Evolutionary conservation across 208 protist species (phyloP), one percentile per base, ranked within the genome.

Genomic region (Trypanosoma brucei): DNA sequence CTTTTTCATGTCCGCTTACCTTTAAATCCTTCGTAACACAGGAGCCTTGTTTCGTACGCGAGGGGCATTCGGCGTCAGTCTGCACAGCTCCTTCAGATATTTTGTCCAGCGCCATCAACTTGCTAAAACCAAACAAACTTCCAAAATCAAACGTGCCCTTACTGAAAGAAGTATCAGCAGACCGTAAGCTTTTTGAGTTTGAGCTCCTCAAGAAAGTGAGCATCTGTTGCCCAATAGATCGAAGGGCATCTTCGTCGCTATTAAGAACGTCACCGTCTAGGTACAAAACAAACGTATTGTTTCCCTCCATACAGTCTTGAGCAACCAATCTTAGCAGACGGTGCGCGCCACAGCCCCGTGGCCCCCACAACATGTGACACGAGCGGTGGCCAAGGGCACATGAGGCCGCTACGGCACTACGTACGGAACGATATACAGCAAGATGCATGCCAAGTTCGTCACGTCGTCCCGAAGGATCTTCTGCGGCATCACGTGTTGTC

Each of bases 141-240:
- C 87, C 87, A 81, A 93, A 93, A 14, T 84, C 80, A 75, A 93
- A 91, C 0, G 57, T 75, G 42, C 87, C 87, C 31, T 57, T 82
- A 11, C 70, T 73, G 35, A 93, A 75, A 3, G 75, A 76, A 53
- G 71, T 76, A 56, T 91, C 80, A 46, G 57, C 55, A 1, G 72
- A 73, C 2, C 83, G 81, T 9, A 88, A 65, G 30, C 67, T 51
- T 13, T 52, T 65, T 7, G 84, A 91, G 53, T 83, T 70, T 50
- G 75, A 78, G 34, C 75, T 81, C 34, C 72, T 63, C 36, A 93
- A 55, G 69, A 93, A 93, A 3, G 31, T 2, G 1, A 86, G 62
- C 49, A 93, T 69, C 61, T 93, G 87, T 36, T 86, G 65, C 22
- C 84, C 87, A 46, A 91, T 81, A 34, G 68, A 71, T 0, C 71